phyloP scores from a whole-genome alignment of 257 asterid species.

The Mentha longifolia region DNA sequence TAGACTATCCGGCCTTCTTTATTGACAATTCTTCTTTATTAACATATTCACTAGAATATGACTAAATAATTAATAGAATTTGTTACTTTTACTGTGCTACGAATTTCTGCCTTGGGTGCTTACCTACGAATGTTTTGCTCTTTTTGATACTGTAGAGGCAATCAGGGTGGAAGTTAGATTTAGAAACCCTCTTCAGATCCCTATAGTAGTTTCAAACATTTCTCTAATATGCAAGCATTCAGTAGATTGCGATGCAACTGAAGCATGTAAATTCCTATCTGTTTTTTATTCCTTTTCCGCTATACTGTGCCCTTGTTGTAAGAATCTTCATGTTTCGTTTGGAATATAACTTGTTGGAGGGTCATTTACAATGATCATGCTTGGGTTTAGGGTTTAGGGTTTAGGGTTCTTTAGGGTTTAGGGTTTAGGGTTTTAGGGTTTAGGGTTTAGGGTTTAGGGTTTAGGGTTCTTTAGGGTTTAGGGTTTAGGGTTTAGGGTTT shows the following conservation, averaged over 20 bases:
- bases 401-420: too few species aligned
- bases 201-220: conserved; percentile 73
- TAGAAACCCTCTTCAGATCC: conserved; percentile 92
- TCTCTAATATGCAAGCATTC: conserved; percentile 83
- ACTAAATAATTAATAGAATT: background rate
- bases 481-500: too few species aligned
- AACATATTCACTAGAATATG: conserved; percentile 8
- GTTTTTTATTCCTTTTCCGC: conserved; percentile 21
- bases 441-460: too few species aligned
- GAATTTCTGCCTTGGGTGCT: conserved; percentile 27
- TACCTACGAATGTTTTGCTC: conserved; percentile 25
- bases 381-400: too few species aligned
- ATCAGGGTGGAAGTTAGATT: conserved; percentile 77
- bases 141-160: conserved; percentile 65
- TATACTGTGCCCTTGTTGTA: conserved; percentile 6
- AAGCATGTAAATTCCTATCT: conserved; percentile 52
- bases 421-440: too few species aligned
- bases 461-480: too few species aligned
- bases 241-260: conserved; percentile 46
- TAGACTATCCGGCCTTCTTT: too few species aligned
- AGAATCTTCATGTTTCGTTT: conserved; percentile 3
- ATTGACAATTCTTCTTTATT: too few species aligned
- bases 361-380: background rate
- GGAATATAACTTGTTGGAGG: background rate
- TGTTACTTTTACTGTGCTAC: conserved; percentile 29